A percentile compares a stretch with the other conserved stretches of the same genome.
Conservation (phyloP, 2,329 filamentous ascomycete species). For the Tolypocladium album region DNA sequence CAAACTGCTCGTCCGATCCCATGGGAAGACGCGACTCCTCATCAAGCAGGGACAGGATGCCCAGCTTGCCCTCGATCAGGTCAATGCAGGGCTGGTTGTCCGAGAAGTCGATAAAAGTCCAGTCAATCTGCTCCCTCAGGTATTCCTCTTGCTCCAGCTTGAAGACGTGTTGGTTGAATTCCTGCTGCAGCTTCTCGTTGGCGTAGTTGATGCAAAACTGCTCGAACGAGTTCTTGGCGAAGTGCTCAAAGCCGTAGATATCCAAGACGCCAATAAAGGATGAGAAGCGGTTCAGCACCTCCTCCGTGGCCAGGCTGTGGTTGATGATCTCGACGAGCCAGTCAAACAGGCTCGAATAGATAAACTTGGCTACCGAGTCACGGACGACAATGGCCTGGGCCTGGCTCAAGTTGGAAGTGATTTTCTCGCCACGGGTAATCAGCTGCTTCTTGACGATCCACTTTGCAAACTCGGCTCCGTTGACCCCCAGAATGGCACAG, state of each 20-base stretch:
- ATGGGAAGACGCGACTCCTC: conserved; percentile 95
- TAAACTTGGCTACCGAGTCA: conserved; percentile 96
- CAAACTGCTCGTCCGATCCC: conserved; percentile 95
- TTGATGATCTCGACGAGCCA: conserved; percentile 99
- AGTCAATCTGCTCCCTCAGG: conserved; percentile 89
- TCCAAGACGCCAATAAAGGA: conserved; percentile 97
- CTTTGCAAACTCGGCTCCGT: conserved; percentile 77
- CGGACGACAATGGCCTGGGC: conserved; percentile 90
- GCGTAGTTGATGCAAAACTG: conserved; percentile 99
- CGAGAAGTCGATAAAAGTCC: conserved; percentile 99
- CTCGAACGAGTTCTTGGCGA: conserved; percentile 98
- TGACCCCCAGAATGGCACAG: conserved; percentile 77
- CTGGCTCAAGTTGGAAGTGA: conserved; percentile 87
- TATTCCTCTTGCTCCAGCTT: conserved; percentile 99
- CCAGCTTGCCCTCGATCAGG: conserved; percentile 92
- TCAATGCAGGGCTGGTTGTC: conserved; percentile 99
- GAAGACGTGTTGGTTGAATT: conserved; percentile 99
- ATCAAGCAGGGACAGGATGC: conserved; percentile 82
- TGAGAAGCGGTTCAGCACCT: conserved; percentile 68
- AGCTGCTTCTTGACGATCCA: conserved; percentile 99
- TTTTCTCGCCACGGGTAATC: conserved; percentile 92
- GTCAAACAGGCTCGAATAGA: conserved; percentile 96
- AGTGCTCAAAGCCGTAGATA: conserved; percentile 99
- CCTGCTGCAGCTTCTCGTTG: conserved; percentile 97
- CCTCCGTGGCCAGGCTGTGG: conserved; percentile 75